Evolutionary conservation across 305 asterid species (phyloP).

Genomic region (Solanum chacoense): DNA sequence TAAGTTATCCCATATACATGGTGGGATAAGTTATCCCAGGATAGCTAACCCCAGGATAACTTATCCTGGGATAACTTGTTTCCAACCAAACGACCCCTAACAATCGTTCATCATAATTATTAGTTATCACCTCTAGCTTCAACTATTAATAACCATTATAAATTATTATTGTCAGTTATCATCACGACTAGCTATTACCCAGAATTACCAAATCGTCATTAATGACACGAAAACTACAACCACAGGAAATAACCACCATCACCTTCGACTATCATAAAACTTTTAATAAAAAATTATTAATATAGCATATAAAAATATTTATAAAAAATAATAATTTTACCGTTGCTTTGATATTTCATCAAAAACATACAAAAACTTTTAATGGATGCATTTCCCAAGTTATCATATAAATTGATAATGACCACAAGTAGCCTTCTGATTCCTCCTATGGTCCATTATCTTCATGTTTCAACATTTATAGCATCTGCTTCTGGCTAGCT

Average conservation of each 20-base stretch:
- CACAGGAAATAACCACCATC: not conserved
- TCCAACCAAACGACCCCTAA: too few relatives aligned
- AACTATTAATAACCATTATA: not conserved
- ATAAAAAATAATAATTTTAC: not conserved
- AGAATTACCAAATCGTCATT: not conserved
- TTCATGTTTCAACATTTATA: constrained; percentile 1
- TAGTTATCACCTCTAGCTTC: not conserved
- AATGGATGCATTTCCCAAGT: not conserved
- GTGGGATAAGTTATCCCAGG: too few relatives aligned
- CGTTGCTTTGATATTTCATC: not conserved
- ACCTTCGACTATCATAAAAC: not conserved
- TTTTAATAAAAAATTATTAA: not conserved
- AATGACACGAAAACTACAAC: not conserved
- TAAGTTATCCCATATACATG: too few relatives aligned
- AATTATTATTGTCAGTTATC: not conserved
- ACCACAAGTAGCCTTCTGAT: constrained; percentile 1
- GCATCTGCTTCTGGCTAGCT: not conserved
- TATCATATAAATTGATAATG: not conserved
- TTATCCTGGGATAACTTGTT: too few relatives aligned
- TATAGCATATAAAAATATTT: not conserved
- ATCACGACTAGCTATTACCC: not conserved
- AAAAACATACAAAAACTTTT: not conserved
- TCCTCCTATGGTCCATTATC: constrained; percentile 1
- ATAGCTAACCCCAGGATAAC: too few relatives aligned
- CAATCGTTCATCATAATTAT: not conserved